These are phyloP conservation scores for Wickerhamiella parazyma DNA, from an alignment of 805 yeast species.

Conservation along the genomic window DNA sequence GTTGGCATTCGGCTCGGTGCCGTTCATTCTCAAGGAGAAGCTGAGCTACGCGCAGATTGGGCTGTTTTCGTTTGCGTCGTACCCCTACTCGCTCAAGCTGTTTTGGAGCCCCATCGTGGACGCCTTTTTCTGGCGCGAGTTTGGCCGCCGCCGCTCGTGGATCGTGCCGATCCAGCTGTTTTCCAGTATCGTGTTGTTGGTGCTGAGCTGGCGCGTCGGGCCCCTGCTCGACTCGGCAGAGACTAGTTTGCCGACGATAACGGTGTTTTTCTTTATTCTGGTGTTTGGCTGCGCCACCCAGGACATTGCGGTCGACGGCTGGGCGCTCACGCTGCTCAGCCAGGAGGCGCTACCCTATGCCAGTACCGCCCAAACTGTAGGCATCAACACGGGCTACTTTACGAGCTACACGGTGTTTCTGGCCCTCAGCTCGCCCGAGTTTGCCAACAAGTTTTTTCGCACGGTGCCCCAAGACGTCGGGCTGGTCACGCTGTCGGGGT, in stretches of 20 bases:
- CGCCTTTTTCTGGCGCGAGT: conserved; percentile 48
- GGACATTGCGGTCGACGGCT: conserved; percentile 97
- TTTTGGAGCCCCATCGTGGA: conserved; percentile 96
- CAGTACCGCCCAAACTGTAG: conserved; percentile 94
- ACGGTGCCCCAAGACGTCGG: conserved; percentile 47
- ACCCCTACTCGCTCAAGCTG: conserved; percentile 85
- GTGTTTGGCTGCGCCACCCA: conserved; percentile 92
- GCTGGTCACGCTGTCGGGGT: conserved; percentile 55
- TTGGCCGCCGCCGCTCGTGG: conserved; percentile 88
- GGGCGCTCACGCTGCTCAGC: conserved; percentile 86
- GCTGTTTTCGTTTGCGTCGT: conserved; percentile 77
- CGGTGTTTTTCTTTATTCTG: conserved; percentile 57
- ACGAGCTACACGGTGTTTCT: conserved; percentile 80
- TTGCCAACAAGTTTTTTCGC: conserved; percentile 76
- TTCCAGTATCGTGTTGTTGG: conserved; percentile 55
- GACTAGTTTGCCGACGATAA: conserved; percentile 40
- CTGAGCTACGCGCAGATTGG: conserved; percentile 84
- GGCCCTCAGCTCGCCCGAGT: conserved; percentile 82
- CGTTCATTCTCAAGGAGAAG: conserved; percentile 72
- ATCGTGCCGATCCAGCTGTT: conserved; percentile 80
- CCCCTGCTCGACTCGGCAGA: conserved; percentile 36
- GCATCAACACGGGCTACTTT: conserved; percentile 87
- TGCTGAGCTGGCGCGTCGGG: conserved; percentile 49
- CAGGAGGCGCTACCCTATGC: conserved; percentile 75
- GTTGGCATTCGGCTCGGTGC: conserved; percentile 85